Base-by-base conservation (phyloP, 805 yeast species). In the Candida railenensis region DNA sequence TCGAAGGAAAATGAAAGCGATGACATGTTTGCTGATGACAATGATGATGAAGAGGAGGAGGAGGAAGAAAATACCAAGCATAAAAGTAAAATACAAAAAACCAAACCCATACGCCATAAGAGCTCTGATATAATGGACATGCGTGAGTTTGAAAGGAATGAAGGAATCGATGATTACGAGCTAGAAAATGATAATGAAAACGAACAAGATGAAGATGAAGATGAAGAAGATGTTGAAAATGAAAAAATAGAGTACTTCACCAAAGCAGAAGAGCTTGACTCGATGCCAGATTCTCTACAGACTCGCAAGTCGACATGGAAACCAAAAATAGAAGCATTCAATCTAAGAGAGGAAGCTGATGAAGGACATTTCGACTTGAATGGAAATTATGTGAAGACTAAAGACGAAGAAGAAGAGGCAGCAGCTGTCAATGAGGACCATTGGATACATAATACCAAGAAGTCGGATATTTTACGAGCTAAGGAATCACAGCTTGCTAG, bases 261-360 rank as follows among this genome's bases (percentile, higher is more conserved):
- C 11, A 75, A 68, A 41, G 49, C 55, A 8, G 44, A 48, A 9
- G 54, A 55, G 15, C 20, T 14, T 8, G 11, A n/a, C n/a, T n/a
- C n/a, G n/a, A n/a, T 21, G 2, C 46, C 46, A 4, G 42, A 40
- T 4, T 4, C 22, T 5, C 22, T 22, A 12, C 41, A 42, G 18
- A 37, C 47, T 9, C 53, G 53, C 22, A 59, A 52, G 34, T 43
- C 42, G 22, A 66, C 33, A 9, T 42, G 45, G 45, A 34, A 58
- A 22, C 70, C 83, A 1, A 75, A 76, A 49, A 48, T 87, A 2
- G 91, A 86, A 48, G 78, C 87, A 0, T 87, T 87, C 62, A 76
- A 80, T 57, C 61, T 87, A 38, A 62, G 73, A 20, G 69, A 77
- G 16, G 92, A 87, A 53, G 61, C 69, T 37, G 74, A 74, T 45